Percentiles rank a stretch among this genome's conserved stretches.
phyloP scores from a whole-genome alignment of 176 grass and related monocot genomes.

The Ananas comosus region DNA sequence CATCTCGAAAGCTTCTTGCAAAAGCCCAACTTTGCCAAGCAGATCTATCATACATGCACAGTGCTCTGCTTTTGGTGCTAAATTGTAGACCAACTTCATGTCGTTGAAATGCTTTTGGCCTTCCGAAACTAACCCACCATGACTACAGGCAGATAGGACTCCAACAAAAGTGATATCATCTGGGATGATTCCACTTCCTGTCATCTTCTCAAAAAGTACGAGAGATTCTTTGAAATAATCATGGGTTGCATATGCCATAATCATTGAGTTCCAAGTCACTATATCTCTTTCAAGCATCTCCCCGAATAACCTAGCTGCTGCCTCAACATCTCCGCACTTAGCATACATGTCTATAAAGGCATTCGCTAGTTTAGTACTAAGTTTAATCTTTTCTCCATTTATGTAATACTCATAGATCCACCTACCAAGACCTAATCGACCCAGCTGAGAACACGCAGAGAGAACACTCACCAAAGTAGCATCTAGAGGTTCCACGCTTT shows the following conservation, averaged over 20 bases:
- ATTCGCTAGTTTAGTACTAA: conserved; percentile 49
- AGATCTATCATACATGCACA: conserved; percentile 62
- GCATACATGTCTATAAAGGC: conserved; percentile 50
- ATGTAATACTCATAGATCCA: conserved; percentile 41
- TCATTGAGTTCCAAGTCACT: conserved; percentile 57
- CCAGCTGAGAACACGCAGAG: conserved; percentile 35
- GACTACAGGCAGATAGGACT: conserved; percentile 52
- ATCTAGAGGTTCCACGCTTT: conserved; percentile 41
- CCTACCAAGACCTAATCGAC: conserved; percentile 52
- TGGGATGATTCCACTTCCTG: conserved; percentile 14
- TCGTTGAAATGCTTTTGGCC: conserved; percentile 37
- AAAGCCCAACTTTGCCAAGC: conserved; percentile 53
- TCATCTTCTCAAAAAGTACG: conserved; percentile 37
- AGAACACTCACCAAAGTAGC: conserved; percentile 51
- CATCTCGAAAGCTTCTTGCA: conserved; percentile 47
- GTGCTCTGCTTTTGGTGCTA: conserved; percentile 42
- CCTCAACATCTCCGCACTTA: conserved; percentile 56
- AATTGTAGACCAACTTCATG: conserved; percentile 38
- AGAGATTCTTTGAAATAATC: conserved; percentile 34
- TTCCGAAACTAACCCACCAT: conserved; percentile 47
- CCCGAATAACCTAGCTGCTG: conserved; percentile 43
- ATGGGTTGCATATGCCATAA: conserved; percentile 41
- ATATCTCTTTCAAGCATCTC: conserved; percentile 44
- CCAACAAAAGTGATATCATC: conserved; percentile 56
- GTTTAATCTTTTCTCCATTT: conserved; percentile 19